Evolutionary conservation across 1,284 basidiomycete species (phyloP), one percentile per base, ranked within the genome.

Genomic region (Cutaneotrichosporon sp.): DNA sequence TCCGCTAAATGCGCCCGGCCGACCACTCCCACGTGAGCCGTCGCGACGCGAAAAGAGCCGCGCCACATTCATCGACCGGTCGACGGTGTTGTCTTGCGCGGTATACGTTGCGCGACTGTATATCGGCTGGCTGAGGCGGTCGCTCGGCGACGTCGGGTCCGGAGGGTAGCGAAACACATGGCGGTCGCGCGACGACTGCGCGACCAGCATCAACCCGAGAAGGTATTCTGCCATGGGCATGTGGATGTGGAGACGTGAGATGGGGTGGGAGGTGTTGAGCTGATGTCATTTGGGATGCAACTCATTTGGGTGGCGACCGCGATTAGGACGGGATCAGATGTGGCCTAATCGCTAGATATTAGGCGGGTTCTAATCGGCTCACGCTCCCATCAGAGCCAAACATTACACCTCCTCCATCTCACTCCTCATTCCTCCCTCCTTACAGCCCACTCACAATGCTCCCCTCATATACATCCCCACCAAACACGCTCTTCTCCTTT

Each of bases 151-250:
- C 13, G 73, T 72, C 34, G 76, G 75, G 64, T 78, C 76, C 5
- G 79, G 76, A 30, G 78, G 76, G 56, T 76, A 78, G 38, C 75
- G 74, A 63, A 77, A 78, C 61, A 78, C 73, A 66, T 72, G 72
- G 22, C 73, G 70, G 14, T 75, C 77, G 32, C 70, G 66, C 26
- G 71, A 72, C 10, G 74, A 73, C 42, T 73, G 73, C 34, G 77
- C 74, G 58, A 80, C 75, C 60, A 80, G 70, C 31, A 79, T 70
- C 40, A 80, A 63, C 38, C 78, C 80, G 56, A 81, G 76, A 66
- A 79, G 74, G 65, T 78, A 75, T 58, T 77, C 77, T 30, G 73
- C 75, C 77, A 79, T 79, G 52, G 32, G 11, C 36, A 9, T 47
- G 30, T 21, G 2, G 46, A 26, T 49, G 31, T 22, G 50, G 42